phyloP scores from a whole-genome alignment of 2,329 filamentous ascomycete species.

The Drechslerella stenobrocha region DNA sequence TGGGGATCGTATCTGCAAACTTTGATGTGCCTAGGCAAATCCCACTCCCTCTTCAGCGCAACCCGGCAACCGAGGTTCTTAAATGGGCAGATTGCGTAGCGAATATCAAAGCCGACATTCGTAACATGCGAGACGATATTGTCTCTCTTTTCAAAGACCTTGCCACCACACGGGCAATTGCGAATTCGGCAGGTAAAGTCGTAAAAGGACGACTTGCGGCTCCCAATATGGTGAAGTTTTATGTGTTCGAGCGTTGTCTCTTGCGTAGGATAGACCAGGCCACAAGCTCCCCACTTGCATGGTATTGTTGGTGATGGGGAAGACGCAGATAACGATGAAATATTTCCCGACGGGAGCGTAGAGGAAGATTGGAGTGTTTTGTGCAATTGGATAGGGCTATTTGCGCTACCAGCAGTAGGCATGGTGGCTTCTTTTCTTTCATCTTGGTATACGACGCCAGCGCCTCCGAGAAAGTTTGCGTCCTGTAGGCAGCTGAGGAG shows the following conservation, averaged over 20 bases:
- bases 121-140: conserved; percentile 43
- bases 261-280: not conserved
- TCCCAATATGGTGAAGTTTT: conserved; percentile 28
- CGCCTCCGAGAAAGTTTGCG: no score
- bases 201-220: not conserved
- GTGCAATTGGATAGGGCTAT: no score
- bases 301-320: not conserved
- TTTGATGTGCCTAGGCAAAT: conserved; percentile 16
- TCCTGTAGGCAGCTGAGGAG: no score
- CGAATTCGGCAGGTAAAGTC: conserved; percentile 43
- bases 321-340: no score
- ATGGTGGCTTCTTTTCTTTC: no score
- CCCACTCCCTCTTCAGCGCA: conserved; percentile 36
- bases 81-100: conserved; percentile 29
- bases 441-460: no score
- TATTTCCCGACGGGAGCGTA: no score
- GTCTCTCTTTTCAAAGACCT: conserved; percentile 33
- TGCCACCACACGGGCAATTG: conserved; percentile 15
- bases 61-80: conserved; percentile 8
- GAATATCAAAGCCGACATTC: conserved; percentile 36
- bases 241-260: conserved; percentile 11
- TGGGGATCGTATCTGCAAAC: conserved; percentile 30
- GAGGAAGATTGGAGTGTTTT: no score
- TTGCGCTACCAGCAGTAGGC: no score
- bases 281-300: conserved; percentile 29